Evolutionary conservation across 2,329 filamentous ascomycete species (phyloP).

Genomic region (Exophiala sp.): DNA sequence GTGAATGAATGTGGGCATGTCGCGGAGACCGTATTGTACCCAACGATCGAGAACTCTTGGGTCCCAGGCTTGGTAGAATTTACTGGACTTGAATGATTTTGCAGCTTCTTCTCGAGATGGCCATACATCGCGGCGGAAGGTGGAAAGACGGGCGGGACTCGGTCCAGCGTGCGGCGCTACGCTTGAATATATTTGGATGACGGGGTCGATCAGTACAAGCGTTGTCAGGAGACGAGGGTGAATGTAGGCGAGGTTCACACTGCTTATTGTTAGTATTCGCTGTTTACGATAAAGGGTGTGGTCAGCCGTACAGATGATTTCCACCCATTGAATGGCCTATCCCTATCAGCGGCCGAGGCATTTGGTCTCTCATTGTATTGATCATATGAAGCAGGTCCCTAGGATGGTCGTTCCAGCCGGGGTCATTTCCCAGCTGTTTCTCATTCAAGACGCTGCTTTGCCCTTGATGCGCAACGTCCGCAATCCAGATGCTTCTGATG

Average conservation of each 20-base stretch:
- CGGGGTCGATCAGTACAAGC: slow-evolving; percentile 68
- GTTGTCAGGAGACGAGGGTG: slow-evolving; percentile 73
- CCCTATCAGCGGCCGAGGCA: slow-evolving; percentile 64
- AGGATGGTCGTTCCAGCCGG: slow-evolving; percentile 72
- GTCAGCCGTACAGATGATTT: slow-evolving; percentile 49
- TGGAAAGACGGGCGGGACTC: slow-evolving; percentile 65
- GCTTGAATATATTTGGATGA: slow-evolving; percentile 36
- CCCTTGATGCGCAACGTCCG: slow-evolving; percentile 75
- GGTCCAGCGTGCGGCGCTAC: slow-evolving; percentile 33
- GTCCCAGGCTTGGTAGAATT: slow-evolving; percentile 83
- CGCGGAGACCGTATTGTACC: slow-evolving; percentile 71
- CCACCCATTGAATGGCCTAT: slow-evolving; percentile 84
- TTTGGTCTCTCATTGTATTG: slow-evolving; percentile 33
- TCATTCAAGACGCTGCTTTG: slow-evolving; percentile 71
- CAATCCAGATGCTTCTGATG: slow-evolving; percentile 74
- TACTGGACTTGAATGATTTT: slow-evolving; percentile 62
- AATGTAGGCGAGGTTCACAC: slow-evolving; percentile 45
- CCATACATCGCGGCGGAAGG: slow-evolving; percentile 75
- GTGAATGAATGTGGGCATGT: slow-evolving; percentile 60
- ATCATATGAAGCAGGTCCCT: slow-evolving; percentile 67
- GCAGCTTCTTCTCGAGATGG: slow-evolving; percentile 68
- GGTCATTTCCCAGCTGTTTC: slow-evolving; percentile 69
- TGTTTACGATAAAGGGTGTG: not conserved
- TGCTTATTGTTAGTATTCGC: slow-evolving; percentile 27
- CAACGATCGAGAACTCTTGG: slow-evolving; percentile 71